phyloP scores from a whole-genome alignment of 2,329 filamentous ascomycete genomes.

The Aspergillus carbonarius region DNA sequence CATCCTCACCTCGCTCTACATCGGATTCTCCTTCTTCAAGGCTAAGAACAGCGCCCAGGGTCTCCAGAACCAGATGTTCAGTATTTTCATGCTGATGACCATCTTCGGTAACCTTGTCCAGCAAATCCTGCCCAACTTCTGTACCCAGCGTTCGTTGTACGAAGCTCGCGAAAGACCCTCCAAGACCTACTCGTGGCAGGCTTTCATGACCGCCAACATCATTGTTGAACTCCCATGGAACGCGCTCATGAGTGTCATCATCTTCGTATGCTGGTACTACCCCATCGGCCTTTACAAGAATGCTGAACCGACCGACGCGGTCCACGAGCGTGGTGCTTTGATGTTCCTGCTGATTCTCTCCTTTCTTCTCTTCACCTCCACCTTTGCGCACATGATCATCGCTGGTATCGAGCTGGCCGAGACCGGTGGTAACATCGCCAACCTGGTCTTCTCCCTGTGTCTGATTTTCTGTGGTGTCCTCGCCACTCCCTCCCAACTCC shows the following conservation, averaged over 20 bases:
- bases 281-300: constrained; percentile 53
- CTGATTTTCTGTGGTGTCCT: constrained; percentile 58
- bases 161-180: constrained; percentile 62
- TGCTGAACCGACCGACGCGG: constrained; percentile 37
- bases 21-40: constrained; percentile 80
- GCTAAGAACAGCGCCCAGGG: constrained; percentile 74
- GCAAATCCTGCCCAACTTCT: constrained; percentile 60
- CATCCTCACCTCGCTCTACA: constrained; percentile 67
- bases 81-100: constrained; percentile 80
- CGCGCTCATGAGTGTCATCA: constrained; percentile 61
- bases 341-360: constrained; percentile 65
- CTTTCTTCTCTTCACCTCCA: constrained; percentile 69
- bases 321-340: constrained; percentile 59
- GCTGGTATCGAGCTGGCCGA: constrained; percentile 68
- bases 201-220: constrained; percentile 69
- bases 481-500: constrained; percentile 58
- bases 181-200: constrained; percentile 74
- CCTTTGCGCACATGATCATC: constrained; percentile 73
- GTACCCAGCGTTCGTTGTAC: constrained; percentile 59
- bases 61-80: constrained; percentile 87
- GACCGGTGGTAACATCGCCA: constrained; percentile 64
- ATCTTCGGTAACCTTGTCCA: constrained; percentile 65
- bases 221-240: constrained; percentile 70
- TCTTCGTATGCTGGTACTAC: constrained; percentile 69
- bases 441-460: constrained; percentile 59